Conservation (phyloP, 2,329 filamentous ascomycete species). For the Aspergillus amoenus region DNA sequence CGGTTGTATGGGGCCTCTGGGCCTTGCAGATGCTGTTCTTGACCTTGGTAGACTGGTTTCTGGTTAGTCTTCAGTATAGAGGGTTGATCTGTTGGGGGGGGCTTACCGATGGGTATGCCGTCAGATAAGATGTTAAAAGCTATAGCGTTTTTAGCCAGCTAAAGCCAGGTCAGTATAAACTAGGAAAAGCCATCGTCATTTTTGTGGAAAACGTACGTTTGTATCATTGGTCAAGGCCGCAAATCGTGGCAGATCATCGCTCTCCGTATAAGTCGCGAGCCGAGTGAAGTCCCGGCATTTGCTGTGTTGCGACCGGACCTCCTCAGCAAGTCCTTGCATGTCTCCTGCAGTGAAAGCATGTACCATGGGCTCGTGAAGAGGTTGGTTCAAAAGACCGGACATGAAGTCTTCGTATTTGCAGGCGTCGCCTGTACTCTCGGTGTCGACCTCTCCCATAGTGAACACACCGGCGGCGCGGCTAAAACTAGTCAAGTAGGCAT, state of each 20-base stretch:
- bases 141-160: slow-evolving; percentile 60
- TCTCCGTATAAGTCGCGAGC: slow-evolving; percentile 57
- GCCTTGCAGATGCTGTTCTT: slow-evolving; percentile 60
- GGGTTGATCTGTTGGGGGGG: neutral
- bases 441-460: slow-evolving; percentile 48
- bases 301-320: slow-evolving; percentile 24
- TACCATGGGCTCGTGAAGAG: slow-evolving; percentile 35
- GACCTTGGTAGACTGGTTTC: slow-evolving; percentile 56
- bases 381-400: slow-evolving; percentile 49
- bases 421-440: slow-evolving; percentile 34
- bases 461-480: slow-evolving; percentile 38
- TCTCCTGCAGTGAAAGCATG: slow-evolving; percentile 33
- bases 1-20: slow-evolving; percentile 50
- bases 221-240: slow-evolving; percentile 53
- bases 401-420: slow-evolving; percentile 44
- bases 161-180: neutral
- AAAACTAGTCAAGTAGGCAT: slow-evolving; percentile 41
- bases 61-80: neutral
- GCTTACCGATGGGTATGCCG: slow-evolving; percentile 55
- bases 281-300: slow-evolving; percentile 44
- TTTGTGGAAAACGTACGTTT: slow-evolving; percentile 28
- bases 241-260: slow-evolving; percentile 60
- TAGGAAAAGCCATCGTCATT: neutral
- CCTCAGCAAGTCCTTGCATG: slow-evolving; percentile 24
- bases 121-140: slow-evolving; percentile 60